phyloP scores from a whole-genome alignment of 106 monocot species.

The Dioscorea alata region DNA sequence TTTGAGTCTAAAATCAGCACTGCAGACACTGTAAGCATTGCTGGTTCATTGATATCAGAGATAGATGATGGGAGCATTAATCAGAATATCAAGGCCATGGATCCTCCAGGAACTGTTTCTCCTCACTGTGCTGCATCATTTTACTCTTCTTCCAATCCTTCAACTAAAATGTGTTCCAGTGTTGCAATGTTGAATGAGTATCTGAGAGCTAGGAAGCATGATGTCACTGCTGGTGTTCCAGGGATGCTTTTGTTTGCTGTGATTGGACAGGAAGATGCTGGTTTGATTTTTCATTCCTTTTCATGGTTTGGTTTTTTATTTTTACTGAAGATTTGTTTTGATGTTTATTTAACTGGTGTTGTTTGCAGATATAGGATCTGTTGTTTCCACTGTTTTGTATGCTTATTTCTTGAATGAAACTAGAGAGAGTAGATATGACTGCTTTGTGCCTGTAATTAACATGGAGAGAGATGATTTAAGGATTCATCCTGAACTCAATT shows the following conservation, averaged over 20 bases:
- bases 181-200: not conserved
- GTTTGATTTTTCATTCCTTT: not conserved
- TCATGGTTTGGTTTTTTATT: too few species aligned
- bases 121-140: conserved; percentile 5
- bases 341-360: not conserved
- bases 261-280: conserved; percentile 3
- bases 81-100: not conserved
- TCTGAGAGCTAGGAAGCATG: not conserved
- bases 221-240: conserved; percentile 2
- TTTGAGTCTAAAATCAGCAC: not conserved
- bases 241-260: conserved; percentile 8
- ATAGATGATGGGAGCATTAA: not conserved
- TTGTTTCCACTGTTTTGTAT: conserved; percentile 14
- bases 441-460: conserved; percentile 16
- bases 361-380: conserved; percentile 15
- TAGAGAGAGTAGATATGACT: not conserved
- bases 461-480: conserved; percentile 4
- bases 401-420: conserved; percentile 13
- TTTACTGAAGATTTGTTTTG: not conserved
- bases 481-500: conserved; percentile 14
- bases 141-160: not conserved
- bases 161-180: not conserved
- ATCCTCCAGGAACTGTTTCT: not conserved
- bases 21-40: not conserved
- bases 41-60: not conserved